Evolutionary conservation across 2,329 filamentous ascomycete species (phyloP).

Genomic region (Aspergillus jensenii): DNA sequence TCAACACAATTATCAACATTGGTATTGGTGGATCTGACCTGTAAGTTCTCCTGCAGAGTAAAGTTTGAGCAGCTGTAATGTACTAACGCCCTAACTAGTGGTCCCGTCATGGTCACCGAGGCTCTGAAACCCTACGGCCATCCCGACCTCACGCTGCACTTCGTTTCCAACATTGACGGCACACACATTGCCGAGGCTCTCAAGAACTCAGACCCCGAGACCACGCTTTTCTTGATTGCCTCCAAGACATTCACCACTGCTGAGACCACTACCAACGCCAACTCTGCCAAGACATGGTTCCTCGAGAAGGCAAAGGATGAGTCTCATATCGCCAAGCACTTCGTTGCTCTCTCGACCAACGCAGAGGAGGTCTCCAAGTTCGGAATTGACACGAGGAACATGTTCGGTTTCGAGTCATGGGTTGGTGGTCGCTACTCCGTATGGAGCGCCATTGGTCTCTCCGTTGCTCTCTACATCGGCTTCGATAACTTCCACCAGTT

Average conservation of each 20-base stretch:
- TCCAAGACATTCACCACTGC: conserved; percentile 99
- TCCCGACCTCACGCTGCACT: conserved; percentile 84
- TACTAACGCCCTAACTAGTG: conserved; percentile 52
- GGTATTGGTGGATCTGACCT: conserved; percentile 98
- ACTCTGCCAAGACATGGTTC: conserved; percentile 97
- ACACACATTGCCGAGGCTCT: conserved; percentile 96
- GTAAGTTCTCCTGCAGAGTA: conserved; percentile 55
- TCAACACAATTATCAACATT: conserved; percentile 94
- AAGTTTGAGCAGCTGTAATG: neutral
- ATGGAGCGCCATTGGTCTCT: conserved; percentile 97
- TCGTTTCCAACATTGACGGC: conserved; percentile 99
- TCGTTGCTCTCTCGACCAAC: conserved; percentile 96
- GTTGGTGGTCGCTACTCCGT: conserved; percentile 97
- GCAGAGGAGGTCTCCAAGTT: conserved; percentile 95
- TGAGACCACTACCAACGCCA: conserved; percentile 95
- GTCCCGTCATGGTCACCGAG: conserved; percentile 98
- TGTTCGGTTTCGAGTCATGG: conserved; percentile 99
- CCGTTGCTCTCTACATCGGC: conserved; percentile 90
- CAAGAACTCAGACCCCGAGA: conserved; percentile 85
- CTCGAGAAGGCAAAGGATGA: conserved; percentile 77
- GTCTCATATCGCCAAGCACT: conserved; percentile 87
- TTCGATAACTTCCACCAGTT: conserved; percentile 98
- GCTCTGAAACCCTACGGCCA: conserved; percentile 93
- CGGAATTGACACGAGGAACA: conserved; percentile 97
- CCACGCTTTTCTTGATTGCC: conserved; percentile 96